Evolutionary conservation across 495 filamentous ascomycete genomes (phyloP), one percentile per base, ranked within the genome.

Genomic region (Penicillium mononematosum): DNA sequence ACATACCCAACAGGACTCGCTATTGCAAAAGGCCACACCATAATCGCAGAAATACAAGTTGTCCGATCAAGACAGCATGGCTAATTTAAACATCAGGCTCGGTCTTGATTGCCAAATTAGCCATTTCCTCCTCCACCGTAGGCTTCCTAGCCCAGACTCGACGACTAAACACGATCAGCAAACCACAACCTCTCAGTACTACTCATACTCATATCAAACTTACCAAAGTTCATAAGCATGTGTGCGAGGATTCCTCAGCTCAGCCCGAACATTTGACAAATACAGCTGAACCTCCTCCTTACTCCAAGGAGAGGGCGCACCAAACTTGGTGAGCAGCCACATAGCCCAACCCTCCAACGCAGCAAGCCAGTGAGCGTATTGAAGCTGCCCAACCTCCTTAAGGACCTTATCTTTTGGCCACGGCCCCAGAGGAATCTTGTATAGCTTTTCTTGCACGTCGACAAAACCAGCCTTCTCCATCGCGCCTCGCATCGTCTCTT

Each of bases 301-400:
- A 4, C 47, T 31, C 60, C 60, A 63, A 10, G 60, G 57, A 5
- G 50, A 19, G 5, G 57, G 60, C 12, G 39, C 50, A 4, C 52
- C 60, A 19, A 29, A 53, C 20, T 60, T 45, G 1, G 59, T 64
- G 6, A 64, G 50, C 41, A 64, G 45, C 58, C 55, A 61, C 45
- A 61, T 58, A 29, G 53, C 53, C 58, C 53, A 63, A 5, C 60
- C 60, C 17, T 63, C 56, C 10, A 63, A 19, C 19, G 52, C 60
- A n/a, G 60, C 27, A 12, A 83, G 66, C 22, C 85, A 84, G 57
- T 86, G 80, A 2, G 82, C 59, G 36, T 83, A 64, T 46, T 87
- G 83, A n/a, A 80, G 83, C 50, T 78, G 74, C 61, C 87, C 87
- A 25, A 85, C 83, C 56, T 81, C 80, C 64, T 88, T 88, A 60